A percentile compares a stretch with the other conserved stretches of the same genome.
Conservation (phyloP, 2,329 filamentous ascomycete genomes). For the Calycina herbarum region DNA sequence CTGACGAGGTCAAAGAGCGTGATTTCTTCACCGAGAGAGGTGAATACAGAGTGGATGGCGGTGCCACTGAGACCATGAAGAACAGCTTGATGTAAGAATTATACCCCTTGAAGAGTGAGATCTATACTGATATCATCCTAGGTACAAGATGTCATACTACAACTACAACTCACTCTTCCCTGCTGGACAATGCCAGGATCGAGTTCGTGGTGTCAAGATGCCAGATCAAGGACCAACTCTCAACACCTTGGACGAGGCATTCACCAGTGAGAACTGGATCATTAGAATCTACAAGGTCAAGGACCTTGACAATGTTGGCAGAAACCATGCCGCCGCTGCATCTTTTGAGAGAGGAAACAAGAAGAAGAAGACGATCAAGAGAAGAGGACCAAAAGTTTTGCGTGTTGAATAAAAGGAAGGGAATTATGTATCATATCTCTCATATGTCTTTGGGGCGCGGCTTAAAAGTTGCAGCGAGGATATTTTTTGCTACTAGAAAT, state of each 20-base stretch:
- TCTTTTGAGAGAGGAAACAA: slow-evolving; percentile 79
- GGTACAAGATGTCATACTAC: slow-evolving; percentile 99
- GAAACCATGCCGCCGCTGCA: slow-evolving; percentile 72
- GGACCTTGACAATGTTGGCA: slow-evolving; percentile 92
- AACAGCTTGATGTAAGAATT: slow-evolving; percentile 92
- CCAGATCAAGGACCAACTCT: slow-evolving; percentile 85
- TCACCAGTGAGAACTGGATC: slow-evolving; percentile 99
- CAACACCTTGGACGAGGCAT: slow-evolving; percentile 91
- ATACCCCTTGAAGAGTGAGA: neutral
- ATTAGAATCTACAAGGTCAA: slow-evolving; percentile 99
- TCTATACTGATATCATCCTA: slow-evolving; percentile 42
- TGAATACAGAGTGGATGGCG: slow-evolving; percentile 92
- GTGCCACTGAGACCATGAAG: slow-evolving; percentile 94
- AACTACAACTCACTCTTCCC: slow-evolving; percentile 94
- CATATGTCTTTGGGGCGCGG: slow-evolving; percentile 19
- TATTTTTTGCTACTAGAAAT: slow-evolving; percentile 33
- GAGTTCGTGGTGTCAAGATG: slow-evolving; percentile 77
- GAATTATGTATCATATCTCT: slow-evolving; percentile 35
- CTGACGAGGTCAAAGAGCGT: slow-evolving; percentile 96
- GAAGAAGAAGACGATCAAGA: slow-evolving; percentile 76
- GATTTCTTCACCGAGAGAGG: slow-evolving; percentile 92
- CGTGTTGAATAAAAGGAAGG: slow-evolving; percentile 62
- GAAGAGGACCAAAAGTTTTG: slow-evolving; percentile 69
- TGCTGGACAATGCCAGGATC: slow-evolving; percentile 82
- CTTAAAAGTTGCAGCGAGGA: slow-evolving; percentile 27